Base-by-base conservation (phyloP, 768 basidiomycete genomes). In the Panellus pusillus region DNA sequence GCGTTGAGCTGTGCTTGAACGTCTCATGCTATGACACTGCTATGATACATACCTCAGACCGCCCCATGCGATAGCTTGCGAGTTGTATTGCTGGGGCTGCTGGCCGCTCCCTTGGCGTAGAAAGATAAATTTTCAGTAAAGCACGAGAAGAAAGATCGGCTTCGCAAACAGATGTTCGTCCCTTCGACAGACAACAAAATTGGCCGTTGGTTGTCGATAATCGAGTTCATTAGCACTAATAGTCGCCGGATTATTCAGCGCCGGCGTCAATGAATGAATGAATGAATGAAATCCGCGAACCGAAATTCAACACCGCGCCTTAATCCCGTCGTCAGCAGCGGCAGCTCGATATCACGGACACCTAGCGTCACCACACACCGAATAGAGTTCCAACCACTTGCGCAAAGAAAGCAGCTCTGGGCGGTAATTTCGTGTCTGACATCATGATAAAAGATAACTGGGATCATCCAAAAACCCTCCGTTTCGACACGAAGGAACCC, bases 171-270 rank as follows among this genome's bases (percentile, higher is more conserved):
- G 44, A 80, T 73, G 58, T 80, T 78, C 1, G 83, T 82, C 29
- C 82, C 82, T 59, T 85, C 70, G 0, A 80, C 74, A 6, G 75
- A 78, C 20, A 84, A 66, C 4, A 86, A 65, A 24, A 81, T 78
- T 0, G 75, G 72, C 0, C 74, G 71, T 43, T 83, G 79, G 36
- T 66, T 73, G 46, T 73, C 70, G 62, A 86, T 74, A 53, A 86
- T 80, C 1, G 75, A 74, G 57, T 80, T 83, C 83, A 84, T 83
- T 47, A 86, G 61, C 40, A 83, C 77, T 67, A n/a, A n/a, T n/a
- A 69, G 51, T 13, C 15, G 57, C 50, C 28, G 62, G 45, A 59
- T 41, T 42, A 20, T 38, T 40, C 32, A 24, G 24, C 24, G 6
- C 24, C 41, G 19, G 45, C 39, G 32, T 11, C 18, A 45, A 36